A percentile compares a stretch with the other conserved stretches of the same genome.
phyloP scores from a whole-genome alignment of 2,329 filamentous ascomycete genomes.

The Daldinia sp. region DNA sequence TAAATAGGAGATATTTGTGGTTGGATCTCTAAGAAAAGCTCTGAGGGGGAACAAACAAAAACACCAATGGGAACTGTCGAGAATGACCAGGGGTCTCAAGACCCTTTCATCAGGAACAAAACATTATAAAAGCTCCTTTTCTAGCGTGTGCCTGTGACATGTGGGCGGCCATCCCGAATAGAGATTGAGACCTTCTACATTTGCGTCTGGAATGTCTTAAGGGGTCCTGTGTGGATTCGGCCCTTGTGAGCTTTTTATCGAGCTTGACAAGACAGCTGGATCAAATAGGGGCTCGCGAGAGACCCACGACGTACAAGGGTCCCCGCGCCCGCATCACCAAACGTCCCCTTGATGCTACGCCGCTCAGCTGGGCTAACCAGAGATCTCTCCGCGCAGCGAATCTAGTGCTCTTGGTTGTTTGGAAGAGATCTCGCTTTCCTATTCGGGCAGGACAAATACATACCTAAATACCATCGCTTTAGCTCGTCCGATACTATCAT shows the following conservation, averaged over 20 bases:
- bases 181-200: constrained; percentile 31
- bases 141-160: constrained; percentile 27
- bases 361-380: background rate
- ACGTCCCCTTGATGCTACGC: constrained; percentile 5
- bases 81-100: constrained; percentile 33
- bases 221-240: constrained; percentile 20
- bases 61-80: constrained; percentile 14
- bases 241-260: constrained; percentile 20
- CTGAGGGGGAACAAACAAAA: constrained; percentile 12
- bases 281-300: constrained; percentile 25
- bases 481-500: constrained; percentile 4
- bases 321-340: constrained; percentile 12
- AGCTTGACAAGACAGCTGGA: constrained; percentile 7
- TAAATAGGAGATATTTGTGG: constrained; percentile 14
- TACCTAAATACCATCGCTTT: constrained; percentile 8
- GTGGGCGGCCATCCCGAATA: constrained; percentile 25
- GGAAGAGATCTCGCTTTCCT: constrained; percentile 14
- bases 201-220: constrained; percentile 22
- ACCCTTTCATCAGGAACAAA: constrained; percentile 22
- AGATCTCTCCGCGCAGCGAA: background rate
- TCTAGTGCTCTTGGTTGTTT: background rate
- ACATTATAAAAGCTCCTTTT: constrained; percentile 19
- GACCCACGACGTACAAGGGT: constrained; percentile 25
- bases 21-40: constrained; percentile 7
- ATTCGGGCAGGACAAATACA: constrained; percentile 20